Conservation (phyloP, 805 yeast genomes). For the Saturnispora sanitii region DNA sequence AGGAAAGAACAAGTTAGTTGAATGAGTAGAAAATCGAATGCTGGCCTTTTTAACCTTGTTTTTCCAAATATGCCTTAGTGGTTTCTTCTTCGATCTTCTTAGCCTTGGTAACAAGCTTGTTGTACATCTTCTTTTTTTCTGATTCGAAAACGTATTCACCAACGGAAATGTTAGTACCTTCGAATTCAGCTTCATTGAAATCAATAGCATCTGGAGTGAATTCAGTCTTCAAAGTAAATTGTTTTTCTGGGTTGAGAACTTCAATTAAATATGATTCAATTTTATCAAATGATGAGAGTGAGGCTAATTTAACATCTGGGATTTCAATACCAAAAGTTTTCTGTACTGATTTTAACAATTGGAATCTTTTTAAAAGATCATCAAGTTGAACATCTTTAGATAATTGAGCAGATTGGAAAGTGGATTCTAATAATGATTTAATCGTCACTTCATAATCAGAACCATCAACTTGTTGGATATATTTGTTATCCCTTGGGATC, state of each 20-base stretch:
- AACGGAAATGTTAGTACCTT: conserved; percentile 47
- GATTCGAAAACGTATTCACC: conserved; percentile 40
- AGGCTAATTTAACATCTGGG: conserved; percentile 41
- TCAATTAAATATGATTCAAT: conserved; percentile 30
- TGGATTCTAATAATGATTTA: conserved; percentile 12
- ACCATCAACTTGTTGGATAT: conserved; percentile 8
- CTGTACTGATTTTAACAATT: conserved; percentile 39
- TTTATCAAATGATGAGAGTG: conserved; percentile 30
- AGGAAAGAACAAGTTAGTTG: too few species aligned
- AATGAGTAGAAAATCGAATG: neutral
- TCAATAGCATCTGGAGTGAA: conserved; percentile 64
- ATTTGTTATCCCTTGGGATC: conserved; percentile 23
- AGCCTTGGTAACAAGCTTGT: conserved; percentile 34
- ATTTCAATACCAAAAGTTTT: conserved; percentile 39
- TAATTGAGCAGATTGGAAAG: conserved; percentile 7
- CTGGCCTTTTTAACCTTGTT: neutral
- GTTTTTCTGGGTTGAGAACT: conserved; percentile 29
- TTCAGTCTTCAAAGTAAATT: conserved; percentile 43
- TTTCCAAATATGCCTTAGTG: conserved; percentile 4
- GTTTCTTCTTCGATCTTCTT: conserved; percentile 19
- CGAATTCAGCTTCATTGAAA: conserved; percentile 44
- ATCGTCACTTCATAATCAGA: conserved; percentile 13
- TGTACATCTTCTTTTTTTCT: conserved; percentile 36
- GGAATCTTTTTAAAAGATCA: conserved; percentile 42
- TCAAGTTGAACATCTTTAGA: conserved; percentile 8